A percentile compares a stretch with the other conserved stretches of the same genome.
Conservation (phyloP, 106 monocot genomes). For the Dioscorea alata region DNA sequence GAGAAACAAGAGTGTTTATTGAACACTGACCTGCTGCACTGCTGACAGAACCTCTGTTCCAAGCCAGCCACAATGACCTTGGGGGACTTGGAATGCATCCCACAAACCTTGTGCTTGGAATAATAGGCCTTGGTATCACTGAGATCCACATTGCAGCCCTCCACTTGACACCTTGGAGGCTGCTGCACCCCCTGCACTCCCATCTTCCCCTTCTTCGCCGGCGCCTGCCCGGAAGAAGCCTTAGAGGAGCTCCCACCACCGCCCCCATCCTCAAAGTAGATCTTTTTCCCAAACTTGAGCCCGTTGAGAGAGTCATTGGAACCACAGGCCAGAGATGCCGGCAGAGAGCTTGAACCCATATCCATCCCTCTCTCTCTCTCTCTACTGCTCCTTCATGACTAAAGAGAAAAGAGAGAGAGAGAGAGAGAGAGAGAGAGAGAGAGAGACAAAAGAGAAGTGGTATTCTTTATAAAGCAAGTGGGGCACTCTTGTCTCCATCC, state of each 20-base stretch:
- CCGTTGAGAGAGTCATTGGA: conserved; percentile 9
- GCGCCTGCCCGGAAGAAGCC: neutral
- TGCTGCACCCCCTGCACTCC: conserved; percentile 15
- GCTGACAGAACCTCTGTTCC: conserved; percentile 49
- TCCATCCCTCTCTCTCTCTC: conserved; percentile 3
- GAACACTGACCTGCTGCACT: conserved; percentile 38
- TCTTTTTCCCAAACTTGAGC: conserved; percentile 26
- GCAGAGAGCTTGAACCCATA: conserved; percentile 18
- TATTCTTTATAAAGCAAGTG: no score
- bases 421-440: no score
- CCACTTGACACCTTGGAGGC: conserved; percentile 44
- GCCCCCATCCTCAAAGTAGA: conserved; percentile 21
- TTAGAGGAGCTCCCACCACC: conserved; percentile 1
- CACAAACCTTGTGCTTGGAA: conserved; percentile 18
- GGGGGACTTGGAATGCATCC: conserved; percentile 33
- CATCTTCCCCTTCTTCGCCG: conserved; percentile 25
- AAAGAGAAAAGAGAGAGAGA: neutral
- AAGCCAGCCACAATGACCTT: conserved; percentile 26
- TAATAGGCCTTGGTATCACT: conserved; percentile 17
- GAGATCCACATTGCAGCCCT: conserved; percentile 44
- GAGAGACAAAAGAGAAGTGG: no score
- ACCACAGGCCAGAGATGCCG: conserved; percentile 1
- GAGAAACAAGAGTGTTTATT: no score
- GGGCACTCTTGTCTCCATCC: no score
- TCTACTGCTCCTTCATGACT: neutral